These are phyloP conservation scores for Orbilia oligospora DNA, from an alignment of 2,329 filamentous ascomycete species.

Conservation along the genomic window DNA sequence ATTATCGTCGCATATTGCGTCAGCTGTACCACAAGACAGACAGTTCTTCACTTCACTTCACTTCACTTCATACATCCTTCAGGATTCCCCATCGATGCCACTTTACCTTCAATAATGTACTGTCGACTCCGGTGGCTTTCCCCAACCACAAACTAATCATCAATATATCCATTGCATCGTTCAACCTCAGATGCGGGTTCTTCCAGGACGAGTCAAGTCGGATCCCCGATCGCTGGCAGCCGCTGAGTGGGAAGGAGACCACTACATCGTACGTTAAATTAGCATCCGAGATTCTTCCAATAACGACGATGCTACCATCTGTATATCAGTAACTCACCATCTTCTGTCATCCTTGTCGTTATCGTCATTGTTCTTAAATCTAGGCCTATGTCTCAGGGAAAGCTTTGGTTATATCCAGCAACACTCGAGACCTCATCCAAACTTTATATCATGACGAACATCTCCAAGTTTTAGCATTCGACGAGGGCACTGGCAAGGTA, in stretches of 20 bases:
- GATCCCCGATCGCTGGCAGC: slow-evolving; percentile 70
- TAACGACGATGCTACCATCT: background rate
- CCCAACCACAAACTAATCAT: slow-evolving; percentile 33
- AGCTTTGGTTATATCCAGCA: slow-evolving; percentile 85
- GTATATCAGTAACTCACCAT: slow-evolving; percentile 13
- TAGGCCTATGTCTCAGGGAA: slow-evolving; percentile 92
- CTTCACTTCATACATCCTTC: background rate
- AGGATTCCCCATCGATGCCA: slow-evolving; percentile 37
- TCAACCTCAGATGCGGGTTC: slow-evolving; percentile 61
- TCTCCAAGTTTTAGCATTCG: slow-evolving; percentile 83
- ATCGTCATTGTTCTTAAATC: too few species aligned
- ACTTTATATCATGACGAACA: slow-evolving; percentile 88
- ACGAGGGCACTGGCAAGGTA: slow-evolving; percentile 87
- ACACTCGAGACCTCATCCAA: slow-evolving; percentile 82
- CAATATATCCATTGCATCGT: slow-evolving; percentile 4
- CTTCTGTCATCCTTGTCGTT: background rate
- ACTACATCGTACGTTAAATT: slow-evolving; percentile 41
- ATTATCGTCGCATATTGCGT: slow-evolving; percentile 29
- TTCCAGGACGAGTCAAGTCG: slow-evolving; percentile 71
- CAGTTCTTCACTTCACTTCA: background rate
- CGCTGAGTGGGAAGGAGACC: slow-evolving; percentile 69
- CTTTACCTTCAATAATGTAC: slow-evolving; percentile 34
- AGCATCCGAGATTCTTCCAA: too few species aligned
- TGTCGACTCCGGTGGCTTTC: slow-evolving; percentile 8
- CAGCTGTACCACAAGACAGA: slow-evolving; percentile 19